Conservation (phyloP, 345 rosid species). For the Boechera divaricarpa region DNA sequence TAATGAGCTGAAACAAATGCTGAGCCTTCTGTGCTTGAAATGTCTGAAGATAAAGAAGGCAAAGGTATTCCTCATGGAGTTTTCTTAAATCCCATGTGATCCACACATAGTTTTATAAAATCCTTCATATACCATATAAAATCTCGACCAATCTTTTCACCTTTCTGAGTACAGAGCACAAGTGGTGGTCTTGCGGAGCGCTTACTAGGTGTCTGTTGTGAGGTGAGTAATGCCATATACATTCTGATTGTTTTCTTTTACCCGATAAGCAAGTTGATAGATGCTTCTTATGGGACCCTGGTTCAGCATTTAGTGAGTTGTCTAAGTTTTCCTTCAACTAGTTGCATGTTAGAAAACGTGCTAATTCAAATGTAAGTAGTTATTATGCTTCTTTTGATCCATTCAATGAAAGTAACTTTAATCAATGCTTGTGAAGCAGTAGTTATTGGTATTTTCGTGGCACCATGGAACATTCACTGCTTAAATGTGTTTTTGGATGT, state of each 20-base stretch:
- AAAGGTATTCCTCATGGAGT: conserved; percentile 57
- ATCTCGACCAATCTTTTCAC: conserved; percentile 30
- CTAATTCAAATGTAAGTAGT: neutral
- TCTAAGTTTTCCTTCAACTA: conserved; percentile 23
- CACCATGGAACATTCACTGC: conserved; percentile 21
- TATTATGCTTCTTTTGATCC: conserved; percentile 15
- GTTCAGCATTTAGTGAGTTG: conserved; percentile 23
- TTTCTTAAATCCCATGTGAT: conserved; percentile 11
- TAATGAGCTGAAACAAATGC: conserved; percentile 69
- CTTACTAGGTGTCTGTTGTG: conserved; percentile 76
- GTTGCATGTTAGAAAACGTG: conserved; percentile 24
- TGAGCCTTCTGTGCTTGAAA: conserved; percentile 83
- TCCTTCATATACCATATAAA: neutral
- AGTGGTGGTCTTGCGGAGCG: conserved; percentile 71
- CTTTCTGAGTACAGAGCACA: conserved; percentile 58
- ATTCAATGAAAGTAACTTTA: conserved; percentile 18
- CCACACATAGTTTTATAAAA: conserved; percentile 3
- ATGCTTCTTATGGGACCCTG: conserved; percentile 9
- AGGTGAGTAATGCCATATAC: conserved; percentile 56
- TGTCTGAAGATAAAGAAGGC: conserved; percentile 78
- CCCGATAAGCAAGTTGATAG: conserved; percentile 10
- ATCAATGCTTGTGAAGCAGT: conserved; percentile 25
- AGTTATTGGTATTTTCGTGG: neutral
- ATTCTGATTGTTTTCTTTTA: conserved; percentile 26
- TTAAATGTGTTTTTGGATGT: conserved; percentile 23